Conservation (phyloP, 2,329 filamentous ascomycete genomes). For the Sordariomycetes sp. region DNA sequence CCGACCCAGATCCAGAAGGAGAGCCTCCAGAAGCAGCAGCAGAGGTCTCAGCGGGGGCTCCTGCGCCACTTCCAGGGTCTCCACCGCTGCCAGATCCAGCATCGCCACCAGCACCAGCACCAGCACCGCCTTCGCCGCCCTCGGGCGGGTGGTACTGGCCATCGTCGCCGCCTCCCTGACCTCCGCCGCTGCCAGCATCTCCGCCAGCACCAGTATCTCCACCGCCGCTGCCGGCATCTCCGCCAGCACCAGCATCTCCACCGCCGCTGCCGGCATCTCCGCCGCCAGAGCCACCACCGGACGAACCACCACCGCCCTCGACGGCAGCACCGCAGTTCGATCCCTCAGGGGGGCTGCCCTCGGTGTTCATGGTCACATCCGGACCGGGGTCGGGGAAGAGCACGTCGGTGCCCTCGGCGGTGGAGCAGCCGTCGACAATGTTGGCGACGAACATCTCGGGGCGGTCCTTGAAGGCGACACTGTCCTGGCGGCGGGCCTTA, state of each 20-base stretch:
- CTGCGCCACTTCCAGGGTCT: not conserved
- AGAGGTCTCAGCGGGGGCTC: too few relatives aligned
- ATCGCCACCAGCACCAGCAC: too few relatives aligned
- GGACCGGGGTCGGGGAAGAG: conserved; percentile 56
- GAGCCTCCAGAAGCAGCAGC: too few relatives aligned
- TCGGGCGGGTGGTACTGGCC: conserved; percentile 7
- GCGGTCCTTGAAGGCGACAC: conserved; percentile 38
- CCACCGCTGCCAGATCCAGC: not conserved
- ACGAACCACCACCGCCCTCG: conserved; percentile 5
- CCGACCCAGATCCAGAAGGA: not conserved
- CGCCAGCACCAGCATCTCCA: conserved; percentile 6
- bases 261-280: conserved; percentile 6
- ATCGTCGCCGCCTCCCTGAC: conserved; percentile 7
- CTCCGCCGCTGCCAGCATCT: conserved; percentile 5
- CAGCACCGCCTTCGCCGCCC: conserved; percentile 4
- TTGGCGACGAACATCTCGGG: conserved; percentile 66
- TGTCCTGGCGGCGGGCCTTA: conserved; percentile 14
- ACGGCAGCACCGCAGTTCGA: conserved; percentile 20
- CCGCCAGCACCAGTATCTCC: conserved; percentile 7
- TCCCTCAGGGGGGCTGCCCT: conserved; percentile 22
- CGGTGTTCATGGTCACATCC: conserved; percentile 30
- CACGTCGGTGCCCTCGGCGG: conserved; percentile 45
- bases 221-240: conserved; percentile 1
- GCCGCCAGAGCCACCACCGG: conserved; percentile 1
- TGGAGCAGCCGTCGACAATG: conserved; percentile 47